These are phyloP conservation scores for Cryptosporidium canis DNA, from an alignment of 169 alveolate genomes.

Conservation along the genomic window DNA sequence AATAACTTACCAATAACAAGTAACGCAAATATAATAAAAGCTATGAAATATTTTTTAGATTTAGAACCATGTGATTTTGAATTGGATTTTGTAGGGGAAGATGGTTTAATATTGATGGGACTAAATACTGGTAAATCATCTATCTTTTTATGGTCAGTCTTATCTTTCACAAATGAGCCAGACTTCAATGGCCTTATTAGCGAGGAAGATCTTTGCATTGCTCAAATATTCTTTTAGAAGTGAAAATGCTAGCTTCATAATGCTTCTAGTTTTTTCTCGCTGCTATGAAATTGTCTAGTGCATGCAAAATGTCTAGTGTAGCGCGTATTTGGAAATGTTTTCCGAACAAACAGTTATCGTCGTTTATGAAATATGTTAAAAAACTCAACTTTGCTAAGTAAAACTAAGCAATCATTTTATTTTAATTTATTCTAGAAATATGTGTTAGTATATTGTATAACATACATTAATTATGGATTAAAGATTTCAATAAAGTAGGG, in stretches of 20 bases:
- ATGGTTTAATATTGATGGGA: neutral
- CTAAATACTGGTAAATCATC: conserved; percentile 42
- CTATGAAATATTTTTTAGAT: conserved; percentile 12
- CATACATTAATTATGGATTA: neutral
- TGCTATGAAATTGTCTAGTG: conserved; percentile 21
- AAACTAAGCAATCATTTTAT: too few species aligned
- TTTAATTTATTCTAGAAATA: neutral
- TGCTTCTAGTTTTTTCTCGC: conserved; percentile 5
- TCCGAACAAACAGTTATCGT: neutral
- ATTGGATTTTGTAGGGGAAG: neutral
- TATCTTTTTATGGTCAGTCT: conserved; percentile 15
- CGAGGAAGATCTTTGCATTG: conserved; percentile 70
- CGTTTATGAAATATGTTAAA: neutral
- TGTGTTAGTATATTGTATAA: neutral
- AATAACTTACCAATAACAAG: conserved; percentile 51
- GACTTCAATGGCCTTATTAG: conserved; percentile 33
- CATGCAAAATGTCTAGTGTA: conserved; percentile 16
- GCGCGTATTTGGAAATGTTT: conserved; percentile 18
- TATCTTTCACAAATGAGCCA: conserved; percentile 8
- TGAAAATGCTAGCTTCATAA: neutral
- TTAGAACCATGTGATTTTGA: neutral
- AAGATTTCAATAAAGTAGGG: too few species aligned
- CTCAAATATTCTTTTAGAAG: neutral
- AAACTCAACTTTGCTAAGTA: neutral
- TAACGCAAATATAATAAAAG: conserved; percentile 43